These are phyloP conservation scores for Penicillium bialowiezense DNA, from an alignment of 495 filamentous ascomycete genomes.

Conservation along the genomic window DNA sequence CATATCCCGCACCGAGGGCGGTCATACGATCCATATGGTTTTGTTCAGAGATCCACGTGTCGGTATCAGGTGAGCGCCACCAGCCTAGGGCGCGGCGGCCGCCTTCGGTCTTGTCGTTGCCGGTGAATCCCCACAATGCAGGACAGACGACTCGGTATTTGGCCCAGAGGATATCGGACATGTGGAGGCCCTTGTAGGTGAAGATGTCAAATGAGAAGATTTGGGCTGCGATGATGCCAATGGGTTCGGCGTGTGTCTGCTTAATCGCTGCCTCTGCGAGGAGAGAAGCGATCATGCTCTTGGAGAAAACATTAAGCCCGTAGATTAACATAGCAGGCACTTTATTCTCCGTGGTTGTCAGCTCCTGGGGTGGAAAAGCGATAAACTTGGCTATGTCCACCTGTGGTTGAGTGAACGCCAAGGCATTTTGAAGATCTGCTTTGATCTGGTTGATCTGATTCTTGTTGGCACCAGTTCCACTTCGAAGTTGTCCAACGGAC, in stretches of 20 bases:
- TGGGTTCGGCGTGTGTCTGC: slow-evolving; percentile 70
- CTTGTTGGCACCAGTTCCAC: slow-evolving; percentile 60
- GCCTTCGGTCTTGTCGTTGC: slow-evolving; percentile 67
- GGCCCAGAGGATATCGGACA: slow-evolving; percentile 86
- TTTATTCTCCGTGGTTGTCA: slow-evolving; percentile 52
- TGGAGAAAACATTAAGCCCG: slow-evolving; percentile 77
- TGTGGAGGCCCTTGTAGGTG: slow-evolving; percentile 63
- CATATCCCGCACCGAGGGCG: slow-evolving; percentile 79
- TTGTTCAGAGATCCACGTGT: slow-evolving; percentile 60
- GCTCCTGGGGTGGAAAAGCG: slow-evolving; percentile 50
- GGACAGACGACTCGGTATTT: slow-evolving; percentile 82
- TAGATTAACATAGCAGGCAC: slow-evolving; percentile 75
- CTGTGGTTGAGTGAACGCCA: slow-evolving; percentile 46
- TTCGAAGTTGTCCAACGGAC: slow-evolving; percentile 70
- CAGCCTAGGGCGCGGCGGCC: slow-evolving; percentile 74
- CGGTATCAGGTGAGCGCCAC: slow-evolving; percentile 53
- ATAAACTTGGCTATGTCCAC: slow-evolving; percentile 71
- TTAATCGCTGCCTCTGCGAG: slow-evolving; percentile 69
- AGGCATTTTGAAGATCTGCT: slow-evolving; percentile 43
- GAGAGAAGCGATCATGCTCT: slow-evolving; percentile 72
- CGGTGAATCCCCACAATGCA: slow-evolving; percentile 80
- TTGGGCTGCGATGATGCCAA: slow-evolving; percentile 72
- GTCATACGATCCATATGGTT: slow-evolving; percentile 77
- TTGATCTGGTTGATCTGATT: slow-evolving; percentile 34
- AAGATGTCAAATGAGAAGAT: slow-evolving; percentile 69